Base-by-base conservation (phyloP, 352 stramenopile species). In the Plasmopara halstedii region DNA sequence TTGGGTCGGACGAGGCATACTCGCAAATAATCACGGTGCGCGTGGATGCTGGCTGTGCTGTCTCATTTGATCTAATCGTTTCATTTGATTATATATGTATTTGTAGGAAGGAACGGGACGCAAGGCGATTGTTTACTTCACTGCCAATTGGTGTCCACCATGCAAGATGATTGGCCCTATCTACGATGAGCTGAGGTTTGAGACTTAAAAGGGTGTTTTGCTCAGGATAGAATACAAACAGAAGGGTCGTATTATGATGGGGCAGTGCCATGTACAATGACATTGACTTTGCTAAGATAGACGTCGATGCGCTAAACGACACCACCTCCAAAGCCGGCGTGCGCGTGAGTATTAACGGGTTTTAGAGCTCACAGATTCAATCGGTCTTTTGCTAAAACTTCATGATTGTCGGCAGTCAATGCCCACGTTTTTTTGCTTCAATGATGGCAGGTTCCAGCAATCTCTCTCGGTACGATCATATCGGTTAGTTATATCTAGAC, bases 141-240 rank as follows among this genome's bases (percentile, higher is more conserved):
- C 75, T 33, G 83, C 85, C 19, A 84, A 79, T 59, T 96, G 85
- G 85, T 96, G 85, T 43, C 74, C 76, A n/a, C 85, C 85, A 8
- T 96, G 85, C 78, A 95, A 95, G 62, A 81, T 93, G 61, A 94
- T 96, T 50, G 79, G 73, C 6, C 85, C 85, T 7, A 85, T 91
- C 50, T 94, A 85, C 58, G 75, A 91, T 46, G 65, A 91, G 29
- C 63, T 96, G 14, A 92, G 78, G 83, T 91, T 37, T 10, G 60
- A 50, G 25, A 8, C 1, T n/a, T n/a, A n/a, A n/a, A n/a, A n/a
- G n/a, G n/a, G 25, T 29, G 1, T 29, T 11, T 29, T 29, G 25
- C n/a, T n/a, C n/a, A n/a, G n/a, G n/a, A n/a, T n/a, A n/a, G n/a
- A n/a, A n/a, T n/a, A n/a, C n/a, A n/a, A n/a, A n/a, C n/a, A n/a